Evolutionary conservation across 352 stramenopile genomes (phyloP).

Genomic region (Globisporangium ultimum): DNA sequence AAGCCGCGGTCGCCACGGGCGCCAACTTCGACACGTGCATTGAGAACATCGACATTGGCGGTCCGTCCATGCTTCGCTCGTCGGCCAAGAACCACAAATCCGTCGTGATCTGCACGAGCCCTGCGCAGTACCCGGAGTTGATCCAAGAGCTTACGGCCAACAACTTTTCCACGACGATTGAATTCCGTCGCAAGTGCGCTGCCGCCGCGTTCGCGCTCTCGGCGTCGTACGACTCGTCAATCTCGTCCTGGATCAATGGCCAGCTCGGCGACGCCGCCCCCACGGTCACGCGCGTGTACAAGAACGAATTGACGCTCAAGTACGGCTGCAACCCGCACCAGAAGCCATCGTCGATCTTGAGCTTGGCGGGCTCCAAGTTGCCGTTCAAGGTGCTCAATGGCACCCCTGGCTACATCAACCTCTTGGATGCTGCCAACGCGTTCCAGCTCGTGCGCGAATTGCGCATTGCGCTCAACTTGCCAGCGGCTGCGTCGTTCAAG

Average conservation of each 20-base stretch:
- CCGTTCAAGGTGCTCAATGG: slow-evolving; percentile 90
- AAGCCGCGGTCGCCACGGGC: slow-evolving; percentile 92
- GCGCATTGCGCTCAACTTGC: slow-evolving; percentile 90
- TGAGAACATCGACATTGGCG: slow-evolving; percentile 99
- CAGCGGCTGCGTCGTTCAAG: slow-evolving; percentile 98
- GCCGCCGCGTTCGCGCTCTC: slow-evolving; percentile 79
- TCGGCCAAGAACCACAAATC: slow-evolving; percentile 99
- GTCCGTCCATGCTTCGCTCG: slow-evolving; percentile 98
- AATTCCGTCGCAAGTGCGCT: slow-evolving; percentile 82
- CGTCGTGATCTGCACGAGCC: slow-evolving; percentile 97
- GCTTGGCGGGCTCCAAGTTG: slow-evolving; percentile 58
- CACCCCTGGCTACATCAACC: slow-evolving; percentile 99
- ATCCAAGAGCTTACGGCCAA: slow-evolving; percentile 92
- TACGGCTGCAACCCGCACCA: slow-evolving; percentile 99
- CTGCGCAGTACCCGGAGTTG: slow-evolving; percentile 94
- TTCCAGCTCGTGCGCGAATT: slow-evolving; percentile 99
- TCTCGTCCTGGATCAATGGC: slow-evolving; percentile 95
- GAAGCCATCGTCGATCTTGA: slow-evolving; percentile 91
- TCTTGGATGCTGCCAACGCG: slow-evolving; percentile 98
- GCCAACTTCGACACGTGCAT: slow-evolving; percentile 98
- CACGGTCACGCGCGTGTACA: slow-evolving; percentile 93
- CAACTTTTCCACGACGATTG: slow-evolving; percentile 90
- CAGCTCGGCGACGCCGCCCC: slow-evolving; percentile 74
- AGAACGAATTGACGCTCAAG: slow-evolving; percentile 91
- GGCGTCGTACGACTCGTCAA: slow-evolving; percentile 95